These are phyloP conservation scores for Thraustochytrium sp. DNA, from an alignment of 352 stramenopile genomes.

Conservation along the genomic window DNA sequence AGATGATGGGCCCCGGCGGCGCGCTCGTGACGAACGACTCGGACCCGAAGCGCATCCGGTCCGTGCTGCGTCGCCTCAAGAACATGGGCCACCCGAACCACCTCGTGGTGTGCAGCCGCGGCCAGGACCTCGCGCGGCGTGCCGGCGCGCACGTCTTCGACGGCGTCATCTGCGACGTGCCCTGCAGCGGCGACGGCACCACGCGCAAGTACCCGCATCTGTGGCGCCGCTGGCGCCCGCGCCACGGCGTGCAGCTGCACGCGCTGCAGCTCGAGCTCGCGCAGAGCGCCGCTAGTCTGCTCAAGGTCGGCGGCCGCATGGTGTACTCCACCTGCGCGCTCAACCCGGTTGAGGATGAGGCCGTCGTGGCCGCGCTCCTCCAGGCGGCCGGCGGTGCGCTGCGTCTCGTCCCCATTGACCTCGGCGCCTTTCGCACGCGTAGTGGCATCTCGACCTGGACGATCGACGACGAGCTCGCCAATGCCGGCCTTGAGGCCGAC, in stretches of 20 bases:
- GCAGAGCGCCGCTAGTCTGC: slow-evolving; percentile 55
- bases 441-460: slow-evolving; percentile 83
- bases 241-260: slow-evolving; percentile 83
- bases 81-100: neutral
- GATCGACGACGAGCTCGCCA: slow-evolving; percentile 76
- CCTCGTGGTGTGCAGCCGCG: neutral
- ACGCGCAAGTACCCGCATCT: slow-evolving; percentile 94
- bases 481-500: slow-evolving; percentile 46
- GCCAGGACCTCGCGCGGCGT: slow-evolving; percentile 7
- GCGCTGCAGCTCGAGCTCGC: slow-evolving; percentile 90
- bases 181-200: slow-evolving; percentile 96
- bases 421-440: slow-evolving; percentile 72
- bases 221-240: slow-evolving; percentile 83
- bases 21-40: slow-evolving; percentile 27
- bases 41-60: slow-evolving; percentile 34
- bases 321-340: slow-evolving; percentile 96
- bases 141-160: slow-evolving; percentile 72
- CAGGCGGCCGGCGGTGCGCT: slow-evolving; percentile 76
- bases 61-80: neutral
- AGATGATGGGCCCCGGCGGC: slow-evolving; percentile 71
- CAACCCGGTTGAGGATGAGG: slow-evolving; percentile 98
- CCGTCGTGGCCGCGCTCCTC: slow-evolving; percentile 91
- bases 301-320: slow-evolving; percentile 76
- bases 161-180: slow-evolving; percentile 93
- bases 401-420: slow-evolving; percentile 67